A percentile compares a stretch with the other conserved stretches of the same genome.
phyloP scores from a whole-genome alignment of 768 basidiomycete species.

The Candolleomyces aberdarensis region DNA sequence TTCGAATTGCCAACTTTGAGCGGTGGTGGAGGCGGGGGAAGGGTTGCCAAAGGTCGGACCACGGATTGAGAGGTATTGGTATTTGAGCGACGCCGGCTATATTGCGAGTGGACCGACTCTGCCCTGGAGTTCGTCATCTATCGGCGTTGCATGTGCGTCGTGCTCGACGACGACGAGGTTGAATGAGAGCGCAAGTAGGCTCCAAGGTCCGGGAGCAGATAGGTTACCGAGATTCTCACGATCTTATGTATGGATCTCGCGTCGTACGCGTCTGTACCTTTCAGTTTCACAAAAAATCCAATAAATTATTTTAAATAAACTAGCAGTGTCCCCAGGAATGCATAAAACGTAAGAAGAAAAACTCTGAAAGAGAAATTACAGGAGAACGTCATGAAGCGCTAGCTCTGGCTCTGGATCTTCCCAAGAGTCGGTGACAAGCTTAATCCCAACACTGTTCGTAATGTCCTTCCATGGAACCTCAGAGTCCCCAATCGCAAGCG shows the following conservation, averaged over 20 bases:
- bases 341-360: no score
- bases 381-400: no score
- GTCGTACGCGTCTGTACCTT: no score
- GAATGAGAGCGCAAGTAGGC: neutral
- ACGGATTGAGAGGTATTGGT: constrained; percentile 76
- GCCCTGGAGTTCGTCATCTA: constrained; percentile 59
- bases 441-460: constrained; percentile 49
- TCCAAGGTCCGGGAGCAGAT: neutral
- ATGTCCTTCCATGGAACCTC: constrained; percentile 33
- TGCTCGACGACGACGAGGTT: neutral
- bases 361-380: no score
- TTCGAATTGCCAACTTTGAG: constrained; percentile 63
- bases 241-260: neutral
- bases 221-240: neutral
- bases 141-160: neutral
- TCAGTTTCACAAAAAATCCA: no score
- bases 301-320: no score
- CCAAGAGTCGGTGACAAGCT: constrained; percentile 59
- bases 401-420: neutral
- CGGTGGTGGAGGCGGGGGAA: constrained; percentile 40
- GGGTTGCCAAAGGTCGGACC: constrained; percentile 41
- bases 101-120: constrained; percentile 57
- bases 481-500: constrained; percentile 41
- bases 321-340: no score
- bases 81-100: constrained; percentile 66